Evolutionary conservation across 2,329 filamentous ascomycete genomes (phyloP), one percentile per base, ranked within the genome.

Genomic region (Aspergillus hortae): DNA sequence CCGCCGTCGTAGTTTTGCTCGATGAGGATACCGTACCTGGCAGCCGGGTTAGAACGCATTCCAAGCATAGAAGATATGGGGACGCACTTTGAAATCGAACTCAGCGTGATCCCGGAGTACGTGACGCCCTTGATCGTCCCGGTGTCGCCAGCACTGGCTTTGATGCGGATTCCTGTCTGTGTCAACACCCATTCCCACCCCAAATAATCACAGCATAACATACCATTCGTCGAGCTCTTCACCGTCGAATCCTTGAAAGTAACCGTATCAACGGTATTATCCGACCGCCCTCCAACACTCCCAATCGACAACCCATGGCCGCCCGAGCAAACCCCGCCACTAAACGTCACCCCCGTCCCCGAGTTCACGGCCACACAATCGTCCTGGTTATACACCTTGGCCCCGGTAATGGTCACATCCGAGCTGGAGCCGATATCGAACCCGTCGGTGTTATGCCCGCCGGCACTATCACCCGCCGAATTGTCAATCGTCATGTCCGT

Each of bases 401-500:
- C 77, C 54, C 71, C 66, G 46, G 62, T 62, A 1, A 80, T 66
- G 0, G 69, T 73, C 56, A 80, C 76, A 51, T 67, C 64, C 35
- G 68, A 67, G 63, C 78, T 79, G 25, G 69, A 80, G 74, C 57
- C 74, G 67, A 52, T 72, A 49, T 75, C 72, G 51, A 77, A 75
- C 40, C 79, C 80, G 61, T 82, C 84, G 44, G 76, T 69, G 2
- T 79, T 81, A 49, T 60, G 57, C 2, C 36, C 32, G n/a, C 65
- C 70, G 35, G 74, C 74, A 4, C 62, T 63, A 5, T 61, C 77
- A 32, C 83, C 83, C 15, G 71, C 81, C 4, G 74, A 74, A 71
- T 85, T 81, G 65, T 86, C 78, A 55, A 86, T 79, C 21, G 74
- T 79, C 59, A 86, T 74, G 42, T 72, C 62, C 23, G 73, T 73